Percentiles rank a stretch among this genome's conserved stretches.
phyloP scores from a whole-genome alignment of 225 moss, liverwort and hornwort species.

The Pleurozium schreberi region DNA sequence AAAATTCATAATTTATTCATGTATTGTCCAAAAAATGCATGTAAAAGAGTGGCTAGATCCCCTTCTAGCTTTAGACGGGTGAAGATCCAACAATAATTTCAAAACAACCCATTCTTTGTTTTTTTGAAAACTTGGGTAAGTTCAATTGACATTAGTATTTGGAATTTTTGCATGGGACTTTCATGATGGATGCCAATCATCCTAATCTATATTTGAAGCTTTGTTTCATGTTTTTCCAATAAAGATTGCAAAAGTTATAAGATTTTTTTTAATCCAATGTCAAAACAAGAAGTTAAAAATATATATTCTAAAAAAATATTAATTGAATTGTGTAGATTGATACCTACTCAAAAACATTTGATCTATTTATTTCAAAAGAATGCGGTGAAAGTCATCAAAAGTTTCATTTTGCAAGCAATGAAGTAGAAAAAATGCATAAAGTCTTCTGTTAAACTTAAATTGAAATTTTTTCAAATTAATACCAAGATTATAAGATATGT shows the following conservation, averaged over 20 bases:
- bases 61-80: not conserved
- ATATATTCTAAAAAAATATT: not conserved
- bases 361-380: not conserved
- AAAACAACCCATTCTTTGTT: too few species aligned
- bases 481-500: too few species aligned
- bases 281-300: not conserved
- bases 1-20: not conserved
- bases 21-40: not conserved
- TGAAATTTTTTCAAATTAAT: not conserved
- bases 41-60: not conserved
- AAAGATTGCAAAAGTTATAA: not conserved
- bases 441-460: accelerated
- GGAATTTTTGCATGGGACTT: not conserved
- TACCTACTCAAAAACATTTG: not conserved
- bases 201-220: not conserved
- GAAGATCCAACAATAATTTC: not conserved
- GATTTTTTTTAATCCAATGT: not conserved
- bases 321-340: not conserved
- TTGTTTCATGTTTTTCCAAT: too few species aligned
- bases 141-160: not conserved
- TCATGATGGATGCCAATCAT: not conserved
- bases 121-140: too few species aligned
- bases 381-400: not conserved
- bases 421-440: not conserved
- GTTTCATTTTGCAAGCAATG: not conserved